Conservation (phyloP, 805 yeast genomes). For the Nakazawaea ernobii region DNA sequence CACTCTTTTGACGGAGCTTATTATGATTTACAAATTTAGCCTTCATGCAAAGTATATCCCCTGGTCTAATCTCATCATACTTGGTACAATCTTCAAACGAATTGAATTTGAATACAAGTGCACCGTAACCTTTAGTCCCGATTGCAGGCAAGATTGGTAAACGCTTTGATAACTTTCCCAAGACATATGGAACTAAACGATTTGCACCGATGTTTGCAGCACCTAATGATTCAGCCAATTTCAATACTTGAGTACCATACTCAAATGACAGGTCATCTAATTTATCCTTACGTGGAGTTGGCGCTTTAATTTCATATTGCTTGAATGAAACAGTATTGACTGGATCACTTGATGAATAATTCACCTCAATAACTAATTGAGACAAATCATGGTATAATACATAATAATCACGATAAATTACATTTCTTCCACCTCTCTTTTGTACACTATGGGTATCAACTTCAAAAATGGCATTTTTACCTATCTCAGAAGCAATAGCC, state of each 20-base stretch:
- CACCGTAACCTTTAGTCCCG: conserved; percentile 70
- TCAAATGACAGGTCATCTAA: conserved; percentile 43
- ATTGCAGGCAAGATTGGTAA: conserved; percentile 43
- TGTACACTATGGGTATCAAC: conserved; percentile 49
- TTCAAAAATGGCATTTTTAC: conserved; percentile 54
- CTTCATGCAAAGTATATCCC: conserved; percentile 75
- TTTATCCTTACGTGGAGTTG: conserved; percentile 37
- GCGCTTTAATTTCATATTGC: conserved; percentile 28
- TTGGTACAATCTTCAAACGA: conserved; percentile 45
- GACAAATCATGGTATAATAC: conserved; percentile 69
- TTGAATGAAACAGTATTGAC: conserved; percentile 37
- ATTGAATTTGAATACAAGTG: conserved; percentile 44
- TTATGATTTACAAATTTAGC: conserved; percentile 69
- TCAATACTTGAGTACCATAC: conserved; percentile 47
- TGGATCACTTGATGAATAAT: conserved; percentile 52
- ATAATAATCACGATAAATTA: conserved; percentile 58
- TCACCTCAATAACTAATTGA: conserved; percentile 53
- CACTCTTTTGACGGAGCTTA: conserved; percentile 49
- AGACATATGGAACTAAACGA: conserved; percentile 6
- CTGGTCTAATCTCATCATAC: conserved; percentile 64
- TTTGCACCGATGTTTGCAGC: conserved; percentile 19
- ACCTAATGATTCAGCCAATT: conserved; percentile 34
- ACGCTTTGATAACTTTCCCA: conserved; percentile 7
- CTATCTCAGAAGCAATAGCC: conserved; percentile 31
- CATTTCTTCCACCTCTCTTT: conserved; percentile 51